These are phyloP conservation scores for Saksenaea vasiformis DNA, from an alignment of 371 early-diverging fungal genomes.

Conservation along the genomic window DNA sequence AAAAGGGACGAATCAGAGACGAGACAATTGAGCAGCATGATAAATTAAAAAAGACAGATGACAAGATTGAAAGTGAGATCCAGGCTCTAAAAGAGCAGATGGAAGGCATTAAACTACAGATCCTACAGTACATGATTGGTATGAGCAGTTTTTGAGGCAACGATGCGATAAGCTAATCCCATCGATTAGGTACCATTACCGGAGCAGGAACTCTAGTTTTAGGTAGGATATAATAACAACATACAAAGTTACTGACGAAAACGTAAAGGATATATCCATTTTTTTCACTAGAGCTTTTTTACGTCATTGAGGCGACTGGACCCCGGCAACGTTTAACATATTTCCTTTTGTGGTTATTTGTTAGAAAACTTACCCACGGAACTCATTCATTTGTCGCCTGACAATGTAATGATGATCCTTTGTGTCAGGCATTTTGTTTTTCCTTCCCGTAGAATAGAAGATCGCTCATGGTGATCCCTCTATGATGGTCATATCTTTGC, in stretches of 20 bases:
- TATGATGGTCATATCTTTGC: not conserved
- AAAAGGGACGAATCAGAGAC: slow-evolving; percentile 89
- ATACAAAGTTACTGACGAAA: not conserved
- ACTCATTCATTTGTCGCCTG: not conserved
- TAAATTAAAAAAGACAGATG: slow-evolving; percentile 82
- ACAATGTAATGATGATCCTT: not conserved
- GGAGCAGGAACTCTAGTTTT: slow-evolving; percentile 80
- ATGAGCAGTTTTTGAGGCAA: not conserved
- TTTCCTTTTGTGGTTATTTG: not conserved
- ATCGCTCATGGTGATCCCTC: not conserved
- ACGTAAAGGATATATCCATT: slow-evolving; percentile 10
- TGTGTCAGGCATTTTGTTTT: not conserved
- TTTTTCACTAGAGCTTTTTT: slow-evolving; percentile 7
- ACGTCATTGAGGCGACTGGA: not conserved
- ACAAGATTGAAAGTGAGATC: slow-evolving; percentile 88
- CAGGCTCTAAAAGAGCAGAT: slow-evolving; percentile 77
- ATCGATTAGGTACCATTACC: slow-evolving; percentile 69
- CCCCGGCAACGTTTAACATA: not conserved
- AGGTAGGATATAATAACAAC: slow-evolving; percentile 39
- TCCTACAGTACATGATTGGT: slow-evolving; percentile 82
- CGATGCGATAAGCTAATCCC: not conserved
- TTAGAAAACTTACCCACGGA: not conserved
- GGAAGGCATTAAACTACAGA: slow-evolving; percentile 90
- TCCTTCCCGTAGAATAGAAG: not conserved
- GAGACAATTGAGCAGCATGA: slow-evolving; percentile 83